phyloP scores from a whole-genome alignment of 73 alveolate genomes.

The Stentor roeselii region DNA sequence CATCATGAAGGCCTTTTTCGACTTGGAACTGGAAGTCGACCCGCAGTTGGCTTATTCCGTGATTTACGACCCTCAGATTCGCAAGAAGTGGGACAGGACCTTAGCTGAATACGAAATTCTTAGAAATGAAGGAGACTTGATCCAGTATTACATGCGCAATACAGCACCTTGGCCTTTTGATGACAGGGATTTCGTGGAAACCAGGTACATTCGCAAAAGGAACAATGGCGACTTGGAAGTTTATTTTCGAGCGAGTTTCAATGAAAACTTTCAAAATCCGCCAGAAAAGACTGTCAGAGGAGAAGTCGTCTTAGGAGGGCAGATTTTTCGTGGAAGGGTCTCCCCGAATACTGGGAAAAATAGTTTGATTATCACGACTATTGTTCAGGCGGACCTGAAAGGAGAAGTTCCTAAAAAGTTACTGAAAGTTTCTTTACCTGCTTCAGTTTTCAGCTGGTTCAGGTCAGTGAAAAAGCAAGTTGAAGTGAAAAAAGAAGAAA shows the following conservation, averaged over 20 bases:
- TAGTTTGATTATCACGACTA: background rate
- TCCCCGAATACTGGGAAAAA: background rate
- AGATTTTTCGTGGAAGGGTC: background rate
- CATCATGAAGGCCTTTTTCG: background rate
- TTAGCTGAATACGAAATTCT: background rate
- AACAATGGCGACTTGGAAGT: background rate
- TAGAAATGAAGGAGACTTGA: background rate
- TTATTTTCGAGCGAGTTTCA: background rate
- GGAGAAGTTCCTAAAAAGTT: background rate
- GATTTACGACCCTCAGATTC: background rate
- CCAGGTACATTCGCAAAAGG: background rate
- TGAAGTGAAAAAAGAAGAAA: too few relatives aligned
- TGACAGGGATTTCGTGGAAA: constrained; percentile 4
- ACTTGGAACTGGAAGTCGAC: background rate
- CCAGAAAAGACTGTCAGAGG: background rate
- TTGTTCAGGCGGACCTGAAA: background rate
- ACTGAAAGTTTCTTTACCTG: background rate
- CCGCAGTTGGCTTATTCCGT: background rate
- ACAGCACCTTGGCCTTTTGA: background rate
- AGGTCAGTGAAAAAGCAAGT: background rate
- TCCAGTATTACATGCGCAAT: background rate
- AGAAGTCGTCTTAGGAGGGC: background rate
- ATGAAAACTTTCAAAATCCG: background rate
- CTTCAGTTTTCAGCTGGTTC: background rate
- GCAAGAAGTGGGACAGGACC: background rate